These are phyloP conservation scores for Phialemonium atrogriseum DNA, from an alignment of 2,329 filamentous ascomycete species.

Conservation along the genomic window DNA sequence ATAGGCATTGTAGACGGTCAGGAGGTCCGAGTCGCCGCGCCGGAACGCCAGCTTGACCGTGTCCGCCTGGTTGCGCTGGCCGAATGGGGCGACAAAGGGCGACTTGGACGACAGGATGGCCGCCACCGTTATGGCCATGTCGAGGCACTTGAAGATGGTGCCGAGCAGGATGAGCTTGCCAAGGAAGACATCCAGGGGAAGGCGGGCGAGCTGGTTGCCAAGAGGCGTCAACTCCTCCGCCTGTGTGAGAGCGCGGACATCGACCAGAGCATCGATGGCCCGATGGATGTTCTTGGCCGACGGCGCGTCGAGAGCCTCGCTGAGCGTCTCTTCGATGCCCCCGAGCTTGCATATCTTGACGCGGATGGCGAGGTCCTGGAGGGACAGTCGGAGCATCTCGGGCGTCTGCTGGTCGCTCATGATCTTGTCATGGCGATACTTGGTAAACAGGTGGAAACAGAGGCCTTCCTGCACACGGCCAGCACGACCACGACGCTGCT, in stretches of 20 bases:
- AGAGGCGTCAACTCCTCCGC: conserved; percentile 79
- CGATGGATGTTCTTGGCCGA: conserved; percentile 87
- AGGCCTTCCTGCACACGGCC: conserved; percentile 92
- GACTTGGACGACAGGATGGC: conserved; percentile 93
- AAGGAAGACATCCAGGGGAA: conserved; percentile 89
- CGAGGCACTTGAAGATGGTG: conserved; percentile 80
- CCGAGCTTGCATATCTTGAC: conserved; percentile 97
- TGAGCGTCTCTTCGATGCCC: conserved; percentile 81
- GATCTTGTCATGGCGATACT: conserved; percentile 71
- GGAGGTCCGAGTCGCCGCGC: conserved; percentile 79
- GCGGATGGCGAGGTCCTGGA: conserved; percentile 90
- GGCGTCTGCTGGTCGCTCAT: conserved; percentile 93
- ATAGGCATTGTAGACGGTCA: conserved; percentile 94
- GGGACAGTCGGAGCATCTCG: conserved; percentile 86
- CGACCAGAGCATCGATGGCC: conserved; percentile 85
- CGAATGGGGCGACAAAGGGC: conserved; percentile 81
- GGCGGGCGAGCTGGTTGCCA: conserved; percentile 74
- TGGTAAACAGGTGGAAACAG: conserved; percentile 95
- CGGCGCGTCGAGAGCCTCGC: conserved; percentile 82
- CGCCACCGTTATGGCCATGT: conserved; percentile 85
- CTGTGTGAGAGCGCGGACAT: conserved; percentile 79
- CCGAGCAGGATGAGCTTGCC: conserved; percentile 88
- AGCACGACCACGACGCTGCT: conserved; percentile 86
- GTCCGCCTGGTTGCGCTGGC: conserved; percentile 74
- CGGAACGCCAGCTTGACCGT: conserved; percentile 71